Evolutionary conservation across 805 yeast genomes (phyloP).

Genomic region (Myxozyma nipponensis): DNA sequence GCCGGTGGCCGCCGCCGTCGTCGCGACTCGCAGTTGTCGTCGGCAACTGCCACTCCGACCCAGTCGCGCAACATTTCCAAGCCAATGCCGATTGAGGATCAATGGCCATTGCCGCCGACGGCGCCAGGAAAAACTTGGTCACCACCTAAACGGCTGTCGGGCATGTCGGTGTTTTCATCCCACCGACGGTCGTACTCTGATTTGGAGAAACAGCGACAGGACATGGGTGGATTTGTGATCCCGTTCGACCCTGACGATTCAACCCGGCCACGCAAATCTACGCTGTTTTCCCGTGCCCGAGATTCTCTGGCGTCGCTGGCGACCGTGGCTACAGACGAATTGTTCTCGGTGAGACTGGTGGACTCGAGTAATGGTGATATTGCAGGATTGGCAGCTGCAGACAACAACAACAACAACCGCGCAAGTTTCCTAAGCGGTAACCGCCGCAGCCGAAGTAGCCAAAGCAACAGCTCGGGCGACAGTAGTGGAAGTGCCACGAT

Average conservation of each 20-base stretch:
- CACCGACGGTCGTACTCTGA: slow-evolving; percentile 24
- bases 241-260: slow-evolving; percentile 24
- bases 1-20: slow-evolving; percentile 16
- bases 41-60: slow-evolving; percentile 15
- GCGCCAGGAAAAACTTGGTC: slow-evolving; percentile 14
- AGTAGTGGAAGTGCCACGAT: slow-evolving; percentile 14
- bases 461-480: slow-evolving; percentile 9
- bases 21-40: slow-evolving; percentile 10
- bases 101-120: slow-evolving; percentile 24
- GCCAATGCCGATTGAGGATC: slow-evolving; percentile 26
- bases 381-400: slow-evolving; percentile 7
- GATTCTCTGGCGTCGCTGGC: slow-evolving; percentile 32
- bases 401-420: neutral
- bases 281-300: slow-evolving; percentile 20
- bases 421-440: neutral
- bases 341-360: slow-evolving; percentile 29
- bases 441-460: neutral
- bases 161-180: slow-evolving; percentile 20
- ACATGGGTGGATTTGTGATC: slow-evolving; percentile 21
- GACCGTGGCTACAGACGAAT: slow-evolving; percentile 31
- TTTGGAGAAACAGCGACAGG: slow-evolving; percentile 18
- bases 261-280: slow-evolving; percentile 25
- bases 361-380: slow-evolving; percentile 23
- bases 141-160: slow-evolving; percentile 14
- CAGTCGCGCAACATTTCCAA: slow-evolving; percentile 17